Evolutionary conservation across 176 grass and related monocot species (phyloP), one percentile per base, ranked within the genome.

Genomic region (maize (Zea mays)): DNA sequence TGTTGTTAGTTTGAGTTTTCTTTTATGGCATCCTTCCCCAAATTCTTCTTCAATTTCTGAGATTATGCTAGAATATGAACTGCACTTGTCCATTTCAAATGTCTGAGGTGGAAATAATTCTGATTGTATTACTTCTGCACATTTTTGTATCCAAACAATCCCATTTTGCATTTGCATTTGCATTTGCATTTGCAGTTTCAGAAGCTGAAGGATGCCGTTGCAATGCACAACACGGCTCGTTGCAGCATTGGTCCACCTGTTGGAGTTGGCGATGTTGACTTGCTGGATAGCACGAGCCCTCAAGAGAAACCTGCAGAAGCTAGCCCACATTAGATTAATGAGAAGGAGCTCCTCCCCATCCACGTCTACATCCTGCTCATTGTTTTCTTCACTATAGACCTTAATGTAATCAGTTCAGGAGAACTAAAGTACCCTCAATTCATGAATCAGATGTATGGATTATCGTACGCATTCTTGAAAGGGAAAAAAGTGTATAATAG

Each of bases 151-250:
- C 60, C 55, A 58, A 46, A 16, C 35, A 64, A 56, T 52, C 55
- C 2, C 11, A 5, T 49, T 58, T 65, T 6, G 20, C 54, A 20
- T 75, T 19, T 66, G 34, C 83, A 97, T 75, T 19, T 66, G 34
- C 83, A 97, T 58, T 65, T 6, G 20, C 54, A 20, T 75, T 19
- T 66, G 34, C 83, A 97, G 90, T 86, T 91, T 69, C 90, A 93
- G 83, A 97, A 93, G 74, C 89, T 97, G 80, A 97, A 91, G 81
- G 90, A 97, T 76, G 94, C 91, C 33, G 89, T 93, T 77, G 84
- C 76, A 42, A 56, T 62, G 74, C 94, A 97, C 36, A 89, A 83
- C 57, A 97, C 94, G 8, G 88, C 80, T 72, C 91, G 91, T 37
- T 97, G 94, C 72, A 97, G 94, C 84, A 97, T 93, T 6, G 90